Base-by-base conservation (phyloP, 1,284 basidiomycete genomes). In the Puccinia hordei region DNA sequence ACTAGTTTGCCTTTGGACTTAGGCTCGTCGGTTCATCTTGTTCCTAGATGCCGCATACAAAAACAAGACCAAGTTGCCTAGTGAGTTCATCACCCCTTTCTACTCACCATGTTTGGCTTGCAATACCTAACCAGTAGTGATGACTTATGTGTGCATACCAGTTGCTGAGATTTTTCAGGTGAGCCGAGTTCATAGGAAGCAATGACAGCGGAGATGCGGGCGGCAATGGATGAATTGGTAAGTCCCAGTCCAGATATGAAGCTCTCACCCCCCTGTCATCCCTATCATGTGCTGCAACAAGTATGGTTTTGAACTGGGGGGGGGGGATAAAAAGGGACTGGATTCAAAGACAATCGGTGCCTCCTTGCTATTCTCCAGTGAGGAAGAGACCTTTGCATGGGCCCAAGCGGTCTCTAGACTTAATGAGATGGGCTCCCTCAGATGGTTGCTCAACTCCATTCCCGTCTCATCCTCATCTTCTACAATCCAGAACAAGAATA, bases 381-480 rank as follows among this genome's bases (percentile, higher is more conserved):
- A 97, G 84, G 95, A 97, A 86, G 95, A 98, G 86, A 85, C 96
- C 9, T 97, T 98, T 85, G 95, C 95, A 0, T 98, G 96, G 85
- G 94, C 94, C 13, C 89, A 95, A 71, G 95, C 94, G 51, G 95
- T 94, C 84, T 94, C 93, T 41, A 89, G 94, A 71, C 87, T 97
- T 35, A 92, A 93, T 46, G 91, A 97, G 86, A 96, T 97, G 94
- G 92, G 94, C 65, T 93, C 92, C 84, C 90, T 88, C 83, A 90
- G 92, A 82, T 94, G 93, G 92, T 90, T 91, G 17, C 59, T 63
- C 59, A 22, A 27, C n/a, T 10, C 6, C 46, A 49, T 13, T 15
- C 46, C 46, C 17, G 17, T 5, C 33, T 38, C 59, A n/a, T n/a
- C n/a, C n/a, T n/a, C n/a, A n/a, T n/a, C n/a, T n/a, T n/a, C n/a